Conservation (phyloP, 1,284 basidiomycete genomes). For the Phenoliferia sp. region DNA sequence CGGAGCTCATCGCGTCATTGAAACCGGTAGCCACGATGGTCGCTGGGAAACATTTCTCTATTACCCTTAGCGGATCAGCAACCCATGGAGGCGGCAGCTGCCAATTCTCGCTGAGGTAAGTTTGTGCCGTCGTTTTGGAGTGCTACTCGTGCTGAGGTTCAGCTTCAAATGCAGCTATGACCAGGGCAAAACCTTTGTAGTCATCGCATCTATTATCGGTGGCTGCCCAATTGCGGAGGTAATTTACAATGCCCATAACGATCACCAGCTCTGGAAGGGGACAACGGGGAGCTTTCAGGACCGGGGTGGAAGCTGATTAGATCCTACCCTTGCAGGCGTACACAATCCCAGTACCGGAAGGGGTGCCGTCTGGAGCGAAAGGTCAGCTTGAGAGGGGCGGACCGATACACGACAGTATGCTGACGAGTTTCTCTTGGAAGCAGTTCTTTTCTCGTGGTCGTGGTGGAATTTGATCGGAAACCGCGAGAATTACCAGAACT, state of each 20-base stretch:
- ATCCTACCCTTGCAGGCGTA: too few relatives aligned
- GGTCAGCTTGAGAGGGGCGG: too few relatives aligned
- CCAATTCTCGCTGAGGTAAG: not conserved
- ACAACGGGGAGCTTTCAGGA: too few relatives aligned
- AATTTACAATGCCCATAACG: conserved; percentile 42
- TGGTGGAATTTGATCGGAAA: too few relatives aligned
- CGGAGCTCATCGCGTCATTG: conserved; percentile 9
- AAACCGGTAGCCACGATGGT: conserved; percentile 43
- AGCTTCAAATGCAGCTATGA: too few relatives aligned
- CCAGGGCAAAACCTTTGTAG: conserved; percentile 43
- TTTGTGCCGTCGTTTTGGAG: too few relatives aligned
- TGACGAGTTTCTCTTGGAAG: too few relatives aligned
- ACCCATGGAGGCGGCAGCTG: not conserved
- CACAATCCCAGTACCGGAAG: conserved; percentile 15
- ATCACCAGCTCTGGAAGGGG: too few relatives aligned
- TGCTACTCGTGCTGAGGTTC: too few relatives aligned
- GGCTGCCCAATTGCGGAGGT: conserved; percentile 40
- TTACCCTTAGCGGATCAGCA: not conserved
- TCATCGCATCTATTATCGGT: conserved; percentile 44
- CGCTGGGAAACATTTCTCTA: conserved; percentile 33
- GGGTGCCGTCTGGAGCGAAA: not conserved
- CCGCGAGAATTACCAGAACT: not conserved
- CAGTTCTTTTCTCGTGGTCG: too few relatives aligned
- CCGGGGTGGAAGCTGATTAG: too few relatives aligned
- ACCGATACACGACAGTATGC: too few relatives aligned